Evolutionary conservation across 1,139 yeast genomes (phyloP), one percentile per base, ranked within the genome.

Genomic region (Pichia sp.): DNA sequence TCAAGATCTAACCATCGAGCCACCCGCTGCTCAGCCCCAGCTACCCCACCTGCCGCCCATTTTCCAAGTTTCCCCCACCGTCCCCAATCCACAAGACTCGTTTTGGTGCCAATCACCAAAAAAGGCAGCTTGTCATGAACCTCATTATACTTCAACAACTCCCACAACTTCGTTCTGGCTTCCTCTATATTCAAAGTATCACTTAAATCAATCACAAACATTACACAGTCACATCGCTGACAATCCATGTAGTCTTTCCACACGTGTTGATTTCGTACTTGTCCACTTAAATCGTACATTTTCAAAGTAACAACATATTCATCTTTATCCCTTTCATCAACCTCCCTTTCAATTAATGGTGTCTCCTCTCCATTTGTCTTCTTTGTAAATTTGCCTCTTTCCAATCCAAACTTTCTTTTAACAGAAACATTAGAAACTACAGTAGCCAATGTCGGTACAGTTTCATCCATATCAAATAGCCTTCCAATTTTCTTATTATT

Each of bases 251-350:
- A 27, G 6, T 46, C 40, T 11, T 37, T 22, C 60, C 60, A 57
- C 10, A 44, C 18, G 23, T 45, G 26, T 13, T 47, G 53, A 24
- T 46, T 37, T 36, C 45, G 50, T 22, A 29, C 23, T 26, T 56
- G 61, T n/a, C 61, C 61, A 41, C 57, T 52, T 27, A 54, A 36
- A 38, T 57, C 61, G 32, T 45, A 42, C 10, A 53, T 37, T 36
- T 49, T 49, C 18, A 56, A 37, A 13, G 45, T 30, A 10, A 50
- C 26, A 10, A 31, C 8, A 11, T 14, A 28, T 20, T 36, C 40
- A 15, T 33, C 21, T 20, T 13, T 13, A 16, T 13, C 19, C 18
- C n/a, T 11, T 10, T 22, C 31, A 31, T 23, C 21, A 22, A 21
- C 14, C 24, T 22, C 14, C 18, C 18, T 36, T 11, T 14, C 18